These are phyloP conservation scores for Blastobotrys apis DNA, from an alignment of 1,139 yeast species.

Conservation along the genomic window DNA sequence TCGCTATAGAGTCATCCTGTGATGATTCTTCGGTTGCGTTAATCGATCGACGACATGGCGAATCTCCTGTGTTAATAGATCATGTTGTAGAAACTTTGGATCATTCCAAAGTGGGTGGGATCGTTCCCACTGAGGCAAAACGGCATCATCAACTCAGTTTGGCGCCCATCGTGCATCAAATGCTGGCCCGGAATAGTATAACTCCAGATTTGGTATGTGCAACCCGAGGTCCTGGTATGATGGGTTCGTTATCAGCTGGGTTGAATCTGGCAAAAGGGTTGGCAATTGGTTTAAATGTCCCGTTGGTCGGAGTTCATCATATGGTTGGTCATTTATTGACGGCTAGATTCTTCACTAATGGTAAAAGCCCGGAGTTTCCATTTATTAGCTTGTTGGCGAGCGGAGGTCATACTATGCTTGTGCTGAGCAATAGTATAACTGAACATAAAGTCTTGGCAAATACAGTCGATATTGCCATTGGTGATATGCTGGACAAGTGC, in stretches of 20 bases:
- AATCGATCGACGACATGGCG: slow-evolving; percentile 45
- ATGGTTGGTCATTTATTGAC: slow-evolving; percentile 89
- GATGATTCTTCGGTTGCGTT: slow-evolving; percentile 92
- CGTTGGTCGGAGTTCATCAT: slow-evolving; percentile 88
- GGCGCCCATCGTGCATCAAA: slow-evolving; percentile 42
- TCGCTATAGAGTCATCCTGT: slow-evolving; percentile 90
- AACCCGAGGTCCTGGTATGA: slow-evolving; percentile 97
- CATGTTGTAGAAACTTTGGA: slow-evolving; percentile 65
- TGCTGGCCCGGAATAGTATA: slow-evolving; percentile 34
- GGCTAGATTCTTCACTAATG: slow-evolving; percentile 49
- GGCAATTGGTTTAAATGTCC: slow-evolving; percentile 68
- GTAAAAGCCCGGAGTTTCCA: slow-evolving; percentile 59
- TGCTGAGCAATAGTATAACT: slow-evolving; percentile 53
- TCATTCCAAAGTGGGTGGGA: slow-evolving; percentile 71
- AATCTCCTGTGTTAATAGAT: slow-evolving; percentile 50
- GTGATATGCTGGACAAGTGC: slow-evolving; percentile 91
- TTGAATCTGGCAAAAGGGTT: slow-evolving; percentile 83
- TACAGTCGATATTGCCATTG: slow-evolving; percentile 85
- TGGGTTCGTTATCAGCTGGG: slow-evolving; percentile 80
- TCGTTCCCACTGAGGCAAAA: slow-evolving; percentile 82
- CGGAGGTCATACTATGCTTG: slow-evolving; percentile 95
- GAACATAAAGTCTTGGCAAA: slow-evolving; percentile 72
- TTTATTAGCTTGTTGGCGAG: slow-evolving; percentile 75
- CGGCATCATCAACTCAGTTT: slow-evolving; percentile 65
- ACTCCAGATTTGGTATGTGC: slow-evolving; percentile 76